These are phyloP conservation scores for Stagonosporopsis rhizophila DNA, from an alignment of 2,329 filamentous ascomycete species.

Conservation along the genomic window DNA sequence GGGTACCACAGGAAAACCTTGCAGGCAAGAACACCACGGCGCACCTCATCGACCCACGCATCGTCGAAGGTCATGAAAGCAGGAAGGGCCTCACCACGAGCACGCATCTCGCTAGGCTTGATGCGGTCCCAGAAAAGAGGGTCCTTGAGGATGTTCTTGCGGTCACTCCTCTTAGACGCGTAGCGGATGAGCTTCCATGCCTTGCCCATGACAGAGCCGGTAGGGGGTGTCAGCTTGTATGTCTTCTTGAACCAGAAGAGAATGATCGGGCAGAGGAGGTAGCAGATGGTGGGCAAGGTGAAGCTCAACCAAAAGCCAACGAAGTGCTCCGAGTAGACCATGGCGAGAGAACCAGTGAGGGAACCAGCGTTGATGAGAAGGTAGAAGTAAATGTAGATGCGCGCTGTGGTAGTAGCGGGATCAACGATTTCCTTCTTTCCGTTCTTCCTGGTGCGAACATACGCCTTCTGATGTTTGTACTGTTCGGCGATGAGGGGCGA, in stretches of 20 bases:
- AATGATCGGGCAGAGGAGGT: constrained; percentile 66
- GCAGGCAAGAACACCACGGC: constrained; percentile 61
- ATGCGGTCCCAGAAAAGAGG: constrained; percentile 65
- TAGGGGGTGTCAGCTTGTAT: constrained; percentile 70
- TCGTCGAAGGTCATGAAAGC: constrained; percentile 82
- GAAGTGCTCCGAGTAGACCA: constrained; percentile 49
- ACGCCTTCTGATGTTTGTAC: constrained; percentile 43
- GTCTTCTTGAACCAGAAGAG: constrained; percentile 67
- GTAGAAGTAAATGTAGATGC: constrained; percentile 60
- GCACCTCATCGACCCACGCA: constrained; percentile 78
- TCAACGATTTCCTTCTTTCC: constrained; percentile 68
- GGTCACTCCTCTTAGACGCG: constrained; percentile 41
- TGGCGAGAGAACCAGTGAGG: constrained; percentile 44
- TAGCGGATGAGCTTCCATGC: constrained; percentile 67
- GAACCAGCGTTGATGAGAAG: constrained; percentile 49
- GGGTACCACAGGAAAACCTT: constrained; percentile 67
- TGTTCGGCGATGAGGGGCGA: constrained; percentile 67
- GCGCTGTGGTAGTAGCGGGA: constrained; percentile 69
- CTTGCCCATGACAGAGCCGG: constrained; percentile 74
- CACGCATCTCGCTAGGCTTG: constrained; percentile 61
- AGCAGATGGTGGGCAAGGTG: constrained; percentile 70
- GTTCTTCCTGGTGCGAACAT: constrained; percentile 39
- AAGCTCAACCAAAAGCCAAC: constrained; percentile 78
- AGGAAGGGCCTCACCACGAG: constrained; percentile 59
- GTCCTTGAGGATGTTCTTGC: constrained; percentile 35